These are phyloP conservation scores for Dorcoceras hygrometricum DNA, from an alignment of 257 asterid species.

Conservation along the genomic window DNA sequence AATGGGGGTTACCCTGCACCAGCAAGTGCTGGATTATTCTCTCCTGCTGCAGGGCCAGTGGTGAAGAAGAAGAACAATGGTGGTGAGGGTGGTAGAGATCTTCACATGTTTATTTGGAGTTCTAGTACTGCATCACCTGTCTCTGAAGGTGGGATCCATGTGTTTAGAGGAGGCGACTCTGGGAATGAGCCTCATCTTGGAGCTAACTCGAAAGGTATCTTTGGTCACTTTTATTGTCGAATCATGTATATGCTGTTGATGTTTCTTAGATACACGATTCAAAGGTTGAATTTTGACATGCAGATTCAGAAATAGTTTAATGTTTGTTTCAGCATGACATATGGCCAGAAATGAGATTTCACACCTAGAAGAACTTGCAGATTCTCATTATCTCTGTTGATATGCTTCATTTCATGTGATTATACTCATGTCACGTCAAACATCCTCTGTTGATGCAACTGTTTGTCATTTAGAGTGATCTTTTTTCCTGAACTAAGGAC, in stretches of 20 bases:
- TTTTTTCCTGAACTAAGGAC: slow-evolving; percentile 24
- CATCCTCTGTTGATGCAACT: slow-evolving; percentile 32
- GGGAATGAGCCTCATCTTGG: slow-evolving; percentile 60
- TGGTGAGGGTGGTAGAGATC: slow-evolving; percentile 30
- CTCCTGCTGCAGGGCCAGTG: slow-evolving; percentile 26
- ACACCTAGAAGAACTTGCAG: too few relatives aligned
- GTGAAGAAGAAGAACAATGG: slow-evolving; percentile 18
- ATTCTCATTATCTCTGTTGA: neutral
- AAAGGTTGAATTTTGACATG: neutral
- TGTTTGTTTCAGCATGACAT: too few relatives aligned
- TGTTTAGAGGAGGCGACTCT: slow-evolving; percentile 35
- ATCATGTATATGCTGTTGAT: neutral
- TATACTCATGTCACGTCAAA: slow-evolving; percentile 22
- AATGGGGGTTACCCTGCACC: slow-evolving; percentile 53
- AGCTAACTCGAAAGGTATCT: slow-evolving; percentile 79
- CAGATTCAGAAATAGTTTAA: neutral
- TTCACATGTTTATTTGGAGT: slow-evolving; percentile 48
- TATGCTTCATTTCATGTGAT: neutral
- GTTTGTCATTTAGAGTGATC: slow-evolving; percentile 29
- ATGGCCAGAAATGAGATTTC: too few relatives aligned
- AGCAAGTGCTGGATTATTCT: slow-evolving; percentile 53
- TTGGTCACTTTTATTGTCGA: neutral
- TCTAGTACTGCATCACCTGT: slow-evolving; percentile 43
- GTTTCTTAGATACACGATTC: neutral
- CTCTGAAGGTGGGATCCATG: slow-evolving; percentile 26